phyloP scores from a whole-genome alignment of 257 asterid species.

The Lithospermum erythrorhizon region DNA sequence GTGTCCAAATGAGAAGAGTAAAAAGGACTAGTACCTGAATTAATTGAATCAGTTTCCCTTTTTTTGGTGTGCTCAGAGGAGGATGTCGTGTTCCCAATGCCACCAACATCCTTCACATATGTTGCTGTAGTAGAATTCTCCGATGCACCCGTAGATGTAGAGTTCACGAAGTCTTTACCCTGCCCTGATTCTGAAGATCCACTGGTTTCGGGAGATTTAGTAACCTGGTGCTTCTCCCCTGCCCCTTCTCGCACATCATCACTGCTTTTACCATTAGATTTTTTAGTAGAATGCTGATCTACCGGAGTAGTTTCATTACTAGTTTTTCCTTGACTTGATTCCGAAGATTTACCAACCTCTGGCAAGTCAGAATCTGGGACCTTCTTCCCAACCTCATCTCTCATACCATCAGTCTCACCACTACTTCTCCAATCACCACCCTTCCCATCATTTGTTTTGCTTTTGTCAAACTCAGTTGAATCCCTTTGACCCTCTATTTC shows the following conservation, averaged over 20 bases:
- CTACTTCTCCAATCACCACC: neutral
- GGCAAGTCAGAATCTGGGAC: neutral
- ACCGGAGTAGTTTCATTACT: neutral
- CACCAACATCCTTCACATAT: slow-evolving; percentile 11
- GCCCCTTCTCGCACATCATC: neutral
- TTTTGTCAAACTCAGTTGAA: neutral
- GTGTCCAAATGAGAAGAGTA: neutral
- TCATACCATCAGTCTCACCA: neutral
- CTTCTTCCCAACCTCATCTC: neutral
- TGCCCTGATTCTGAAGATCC: neutral
- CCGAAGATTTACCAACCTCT: neutral
- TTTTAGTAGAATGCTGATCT: neutral
- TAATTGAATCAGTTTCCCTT: slow-evolving; percentile 23
- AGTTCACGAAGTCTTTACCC: neutral
- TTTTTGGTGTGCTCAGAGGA: slow-evolving; percentile 21
- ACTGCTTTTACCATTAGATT: too few species aligned
- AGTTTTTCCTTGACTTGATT: neutral
- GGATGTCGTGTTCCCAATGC: slow-evolving; percentile 12
- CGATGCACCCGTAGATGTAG: neutral
- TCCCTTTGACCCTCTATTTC: neutral
- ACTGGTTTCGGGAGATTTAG: neutral
- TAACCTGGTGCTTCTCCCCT: too few species aligned
- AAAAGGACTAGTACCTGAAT: slow-evolving; percentile 32
- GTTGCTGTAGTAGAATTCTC: slow-evolving; percentile 4
- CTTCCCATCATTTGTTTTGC: neutral